These are phyloP conservation scores for Corchorus capsularis DNA, from an alignment of 345 rosid species.

Conservation along the genomic window DNA sequence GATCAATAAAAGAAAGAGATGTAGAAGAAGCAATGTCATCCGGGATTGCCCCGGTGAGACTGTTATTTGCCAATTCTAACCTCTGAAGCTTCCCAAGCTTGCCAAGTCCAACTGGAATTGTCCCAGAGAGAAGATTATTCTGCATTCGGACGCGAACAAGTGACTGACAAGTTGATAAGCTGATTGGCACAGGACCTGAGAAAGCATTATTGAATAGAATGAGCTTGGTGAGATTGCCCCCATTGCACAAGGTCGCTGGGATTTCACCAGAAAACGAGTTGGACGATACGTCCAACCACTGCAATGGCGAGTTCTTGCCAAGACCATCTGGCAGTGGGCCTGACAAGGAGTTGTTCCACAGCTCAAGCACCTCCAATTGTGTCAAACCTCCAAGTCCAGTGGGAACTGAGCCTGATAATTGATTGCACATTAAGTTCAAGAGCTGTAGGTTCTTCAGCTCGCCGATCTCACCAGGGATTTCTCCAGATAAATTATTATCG, in stretches of 20 bases:
- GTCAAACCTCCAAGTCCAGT: constrained; percentile 48
- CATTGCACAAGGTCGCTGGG: constrained; percentile 65
- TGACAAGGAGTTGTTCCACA: constrained; percentile 90
- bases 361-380: constrained; percentile 64
- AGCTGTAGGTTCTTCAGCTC: constrained; percentile 71
- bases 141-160: constrained; percentile 90
- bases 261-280: constrained; percentile 75
- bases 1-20: constrained; percentile 86
- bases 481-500: constrained; percentile 61
- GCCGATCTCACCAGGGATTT: constrained; percentile 58
- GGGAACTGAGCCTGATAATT: constrained; percentile 70
- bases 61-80: constrained; percentile 76
- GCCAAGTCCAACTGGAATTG: constrained; percentile 81
- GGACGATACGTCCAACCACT: constrained; percentile 84
- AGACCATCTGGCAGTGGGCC: constrained; percentile 76
- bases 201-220: constrained; percentile 83
- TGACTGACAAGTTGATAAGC: constrained; percentile 56
- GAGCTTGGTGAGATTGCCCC: constrained; percentile 84
- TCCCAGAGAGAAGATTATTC: constrained; percentile 68
- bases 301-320: constrained; percentile 76
- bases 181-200: constrained; percentile 71
- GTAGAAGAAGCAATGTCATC: constrained; percentile 62
- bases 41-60: constrained; percentile 74
- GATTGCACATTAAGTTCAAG: constrained; percentile 84
- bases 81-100: constrained; percentile 79